A percentile compares a stretch with the other conserved stretches of the same genome.
phyloP scores from a whole-genome alignment of 305 asterid genomes.

The Solanum chacoense region DNA sequence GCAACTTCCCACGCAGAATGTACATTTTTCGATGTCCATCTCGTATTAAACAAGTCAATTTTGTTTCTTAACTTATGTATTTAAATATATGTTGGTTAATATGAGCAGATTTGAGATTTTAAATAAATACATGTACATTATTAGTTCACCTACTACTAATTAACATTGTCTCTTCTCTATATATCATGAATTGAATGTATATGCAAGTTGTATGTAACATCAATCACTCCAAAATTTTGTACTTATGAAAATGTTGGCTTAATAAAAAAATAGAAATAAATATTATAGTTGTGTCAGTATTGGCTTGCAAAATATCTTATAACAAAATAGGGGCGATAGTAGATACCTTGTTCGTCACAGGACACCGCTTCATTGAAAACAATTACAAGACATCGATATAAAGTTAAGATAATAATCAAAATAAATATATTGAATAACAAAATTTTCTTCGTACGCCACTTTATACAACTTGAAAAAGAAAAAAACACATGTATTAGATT shows the following conservation, averaged over 20 bases:
- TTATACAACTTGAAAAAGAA: neutral
- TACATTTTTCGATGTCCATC: neutral
- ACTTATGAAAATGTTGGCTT: neutral
- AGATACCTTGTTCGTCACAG: neutral
- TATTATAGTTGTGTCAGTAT: neutral
- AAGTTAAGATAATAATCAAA: neutral
- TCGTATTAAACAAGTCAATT: neutral
- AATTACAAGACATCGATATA: no score
- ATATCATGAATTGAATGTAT: neutral
- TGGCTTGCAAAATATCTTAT: neutral
- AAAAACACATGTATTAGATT: neutral
- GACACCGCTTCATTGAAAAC: neutral
- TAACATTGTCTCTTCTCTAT: neutral
- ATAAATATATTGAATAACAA: neutral
- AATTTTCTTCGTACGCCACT: neutral
- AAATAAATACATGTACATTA: neutral
- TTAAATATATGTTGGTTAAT: neutral
- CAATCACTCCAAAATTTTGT: neutral
- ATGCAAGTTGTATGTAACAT: neutral
- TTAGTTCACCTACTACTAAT: neutral
- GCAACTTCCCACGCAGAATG: neutral
- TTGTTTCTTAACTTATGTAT: neutral
- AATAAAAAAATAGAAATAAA: neutral
- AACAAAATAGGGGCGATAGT: neutral
- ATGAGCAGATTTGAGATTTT: neutral